Evolutionary conservation across 768 basidiomycete genomes (phyloP).

Genomic region (Sporobolomyces roseus): DNA sequence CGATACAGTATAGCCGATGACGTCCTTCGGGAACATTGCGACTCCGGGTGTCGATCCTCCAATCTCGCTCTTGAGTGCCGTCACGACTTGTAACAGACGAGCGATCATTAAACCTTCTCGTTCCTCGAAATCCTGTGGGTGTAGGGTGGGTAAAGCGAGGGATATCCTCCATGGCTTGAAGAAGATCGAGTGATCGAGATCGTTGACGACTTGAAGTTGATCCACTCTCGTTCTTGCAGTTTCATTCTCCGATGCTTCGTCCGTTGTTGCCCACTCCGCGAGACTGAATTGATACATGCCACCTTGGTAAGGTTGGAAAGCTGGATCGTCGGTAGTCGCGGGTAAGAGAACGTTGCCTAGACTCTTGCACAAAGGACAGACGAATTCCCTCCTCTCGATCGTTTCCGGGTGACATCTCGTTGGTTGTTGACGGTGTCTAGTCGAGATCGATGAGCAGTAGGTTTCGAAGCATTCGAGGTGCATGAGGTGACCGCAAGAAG

Average conservation of each 20-base stretch:
- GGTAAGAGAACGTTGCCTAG: constrained; percentile 91
- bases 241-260: too few species aligned
- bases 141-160: constrained; percentile 9
- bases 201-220: constrained; percentile 14
- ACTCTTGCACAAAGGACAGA: constrained; percentile 95
- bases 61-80: constrained; percentile 77
- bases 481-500: constrained; percentile 95
- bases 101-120: constrained; percentile 34
- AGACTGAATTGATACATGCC: constrained; percentile 4
- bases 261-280: constrained; percentile 30
- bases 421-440: constrained; percentile 78
- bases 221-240: too few species aligned
- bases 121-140: constrained; percentile 11
- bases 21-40: constrained; percentile 58
- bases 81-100: constrained; percentile 72
- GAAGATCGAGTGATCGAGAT: not conserved
- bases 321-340: constrained; percentile 51
- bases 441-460: constrained; percentile 75
- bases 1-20: constrained; percentile 81
- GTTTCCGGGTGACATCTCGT: constrained; percentile 91
- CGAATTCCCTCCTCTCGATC: constrained; percentile 87
- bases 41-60: constrained; percentile 63
- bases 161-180: constrained; percentile 35
- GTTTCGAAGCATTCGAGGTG: constrained; percentile 89
- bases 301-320: constrained; percentile 7